phyloP scores from a whole-genome alignment of 2,329 filamentous ascomycete species.

The Blastomyces gilchristii region DNA sequence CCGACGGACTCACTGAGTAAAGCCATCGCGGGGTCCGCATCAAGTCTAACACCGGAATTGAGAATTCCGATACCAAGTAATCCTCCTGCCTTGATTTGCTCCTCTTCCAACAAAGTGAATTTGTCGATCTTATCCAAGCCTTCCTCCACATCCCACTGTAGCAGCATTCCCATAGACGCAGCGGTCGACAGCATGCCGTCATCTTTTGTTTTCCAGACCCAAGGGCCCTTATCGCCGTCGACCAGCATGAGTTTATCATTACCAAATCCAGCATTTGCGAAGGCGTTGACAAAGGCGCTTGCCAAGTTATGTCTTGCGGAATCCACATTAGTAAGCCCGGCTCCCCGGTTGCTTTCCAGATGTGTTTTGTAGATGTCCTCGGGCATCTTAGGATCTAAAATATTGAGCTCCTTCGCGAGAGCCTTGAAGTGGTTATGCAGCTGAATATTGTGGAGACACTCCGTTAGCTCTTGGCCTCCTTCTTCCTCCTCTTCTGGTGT shows the following conservation, averaged over 20 bases:
- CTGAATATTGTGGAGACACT: constrained; percentile 79
- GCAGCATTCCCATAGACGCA: constrained; percentile 80
- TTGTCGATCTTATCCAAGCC: constrained; percentile 90
- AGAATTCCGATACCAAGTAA: constrained; percentile 90
- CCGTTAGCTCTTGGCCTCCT: constrained; percentile 63
- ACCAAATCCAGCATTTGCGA: constrained; percentile 90
- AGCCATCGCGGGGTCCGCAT: constrained; percentile 82
- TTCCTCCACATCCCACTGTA: constrained; percentile 88
- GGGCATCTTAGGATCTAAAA: constrained; percentile 89
- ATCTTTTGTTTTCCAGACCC: constrained; percentile 99
- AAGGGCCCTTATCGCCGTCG: constrained; percentile 76
- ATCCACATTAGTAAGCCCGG: constrained; percentile 86
- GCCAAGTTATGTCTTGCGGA: constrained; percentile 93
- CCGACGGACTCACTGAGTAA: constrained; percentile 72
- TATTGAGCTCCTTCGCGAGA: constrained; percentile 89
- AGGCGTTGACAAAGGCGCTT: constrained; percentile 91
- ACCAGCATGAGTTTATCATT: constrained; percentile 97
- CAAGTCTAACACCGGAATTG: constrained; percentile 81
- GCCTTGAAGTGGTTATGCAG: constrained; percentile 88
- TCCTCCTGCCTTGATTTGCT: constrained; percentile 80
- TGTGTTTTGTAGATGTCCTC: constrained; percentile 99
- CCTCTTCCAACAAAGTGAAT: constrained; percentile 76
- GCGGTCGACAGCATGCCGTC: constrained; percentile 96
- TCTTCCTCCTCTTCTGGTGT: constrained; percentile 46
- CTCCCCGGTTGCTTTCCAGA: constrained; percentile 86